phyloP scores from a whole-genome alignment of 257 asterid species.

The Dorcoceras hygrometricum region DNA sequence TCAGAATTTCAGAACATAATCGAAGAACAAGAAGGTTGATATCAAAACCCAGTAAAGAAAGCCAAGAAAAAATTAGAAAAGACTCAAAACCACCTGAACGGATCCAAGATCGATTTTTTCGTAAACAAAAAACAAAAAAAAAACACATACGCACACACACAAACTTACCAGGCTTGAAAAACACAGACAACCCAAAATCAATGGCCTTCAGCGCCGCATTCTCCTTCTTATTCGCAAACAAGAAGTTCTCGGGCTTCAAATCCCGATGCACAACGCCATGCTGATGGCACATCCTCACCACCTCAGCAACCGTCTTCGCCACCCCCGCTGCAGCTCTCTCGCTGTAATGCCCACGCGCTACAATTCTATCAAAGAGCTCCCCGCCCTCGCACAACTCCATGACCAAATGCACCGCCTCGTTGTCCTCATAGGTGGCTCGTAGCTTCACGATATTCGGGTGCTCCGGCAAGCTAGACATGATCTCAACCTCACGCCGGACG shows the following conservation, averaged over 20 bases:
- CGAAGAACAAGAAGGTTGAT: background rate
- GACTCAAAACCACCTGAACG: background rate
- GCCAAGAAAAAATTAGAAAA: background rate
- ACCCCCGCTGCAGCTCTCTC: slow-evolving; percentile 86
- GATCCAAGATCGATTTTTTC: slow-evolving; percentile 6
- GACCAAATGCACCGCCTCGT: slow-evolving; percentile 85
- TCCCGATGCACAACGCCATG: slow-evolving; percentile 92
- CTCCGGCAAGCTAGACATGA: slow-evolving; percentile 86
- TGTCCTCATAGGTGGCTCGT: slow-evolving; percentile 86
- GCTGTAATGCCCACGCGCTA: slow-evolving; percentile 94
- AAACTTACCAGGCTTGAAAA: slow-evolving; percentile 73
- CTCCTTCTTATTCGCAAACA: slow-evolving; percentile 86
- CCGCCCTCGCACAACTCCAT: slow-evolving; percentile 99
- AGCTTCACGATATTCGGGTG: slow-evolving; percentile 76
- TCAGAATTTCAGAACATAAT: background rate
- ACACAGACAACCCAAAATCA: slow-evolving; percentile 81
- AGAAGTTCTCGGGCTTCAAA: slow-evolving; percentile 93
- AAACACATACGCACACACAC: background rate
- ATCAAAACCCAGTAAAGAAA: slow-evolving; percentile 9
- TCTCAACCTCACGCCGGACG: slow-evolving; percentile 89
- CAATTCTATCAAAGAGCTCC: slow-evolving; percentile 82
- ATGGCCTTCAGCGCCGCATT: slow-evolving; percentile 75
- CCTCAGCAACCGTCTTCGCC: slow-evolving; percentile 77
- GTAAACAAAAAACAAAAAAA: background rate
- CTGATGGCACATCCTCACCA: slow-evolving; percentile 76